Conservation (phyloP, 1,139 yeast genomes). For the Lodderomyces orthopsilosis region DNA sequence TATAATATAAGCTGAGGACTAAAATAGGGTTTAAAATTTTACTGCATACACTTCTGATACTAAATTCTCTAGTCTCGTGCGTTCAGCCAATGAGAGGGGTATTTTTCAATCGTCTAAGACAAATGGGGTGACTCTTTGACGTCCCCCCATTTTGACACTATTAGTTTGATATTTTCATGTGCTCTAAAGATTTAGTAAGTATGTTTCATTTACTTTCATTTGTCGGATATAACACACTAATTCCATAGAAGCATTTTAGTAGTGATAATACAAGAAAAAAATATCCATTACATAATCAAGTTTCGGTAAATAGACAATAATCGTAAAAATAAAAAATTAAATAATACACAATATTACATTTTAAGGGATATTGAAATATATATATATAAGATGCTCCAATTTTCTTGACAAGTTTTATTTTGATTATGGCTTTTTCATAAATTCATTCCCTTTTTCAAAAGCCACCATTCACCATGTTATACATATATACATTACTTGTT, state of each 20-base stretch:
- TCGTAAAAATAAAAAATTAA: neutral
- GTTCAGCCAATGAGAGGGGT: too few species aligned
- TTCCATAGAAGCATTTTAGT: neutral
- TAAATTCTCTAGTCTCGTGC: too few species aligned
- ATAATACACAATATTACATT: neutral
- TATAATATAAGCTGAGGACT: too few species aligned
- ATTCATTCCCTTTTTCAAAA: neutral
- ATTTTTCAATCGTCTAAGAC: too few species aligned
- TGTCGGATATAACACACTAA: neutral
- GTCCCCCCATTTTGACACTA: too few species aligned
- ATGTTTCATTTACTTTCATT: neutral
- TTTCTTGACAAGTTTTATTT: constrained; percentile 1
- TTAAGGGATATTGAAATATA: too few species aligned
- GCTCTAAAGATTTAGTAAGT: too few species aligned
- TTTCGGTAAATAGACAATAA: too few species aligned
- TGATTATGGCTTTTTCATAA: neutral
- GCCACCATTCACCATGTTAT: constrained; percentile 4
- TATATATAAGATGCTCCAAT: neutral
- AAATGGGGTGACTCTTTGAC: too few species aligned
- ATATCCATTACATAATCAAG: neutral
- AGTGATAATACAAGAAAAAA: neutral
- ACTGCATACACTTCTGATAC: too few species aligned
- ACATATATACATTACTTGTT: constrained; percentile 3
- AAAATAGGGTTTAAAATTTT: too few species aligned
- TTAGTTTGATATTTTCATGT: too few species aligned